phyloP scores from a whole-genome alignment of 1,284 basidiomycete genomes.

The Pseudozyma thailandica region DNA sequence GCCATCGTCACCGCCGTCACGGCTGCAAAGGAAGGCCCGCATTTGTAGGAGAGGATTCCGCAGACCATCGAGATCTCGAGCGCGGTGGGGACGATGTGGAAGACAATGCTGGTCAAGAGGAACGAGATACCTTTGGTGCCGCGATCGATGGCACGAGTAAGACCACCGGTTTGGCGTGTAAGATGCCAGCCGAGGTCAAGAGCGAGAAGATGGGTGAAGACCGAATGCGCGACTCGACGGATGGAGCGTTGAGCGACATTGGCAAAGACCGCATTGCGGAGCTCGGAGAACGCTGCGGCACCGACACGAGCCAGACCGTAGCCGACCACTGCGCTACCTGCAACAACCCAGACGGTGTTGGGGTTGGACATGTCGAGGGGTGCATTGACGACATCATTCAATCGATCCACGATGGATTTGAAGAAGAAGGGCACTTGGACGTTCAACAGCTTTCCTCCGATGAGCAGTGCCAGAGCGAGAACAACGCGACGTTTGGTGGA shows the following conservation, averaged over 20 bases:
- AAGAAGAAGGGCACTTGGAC: constrained; percentile 97
- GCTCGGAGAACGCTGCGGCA: constrained; percentile 87
- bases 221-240: constrained; percentile 89
- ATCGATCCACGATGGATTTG: constrained; percentile 86
- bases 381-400: constrained; percentile 73
- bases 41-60: constrained; percentile 95
- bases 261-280: constrained; percentile 95
- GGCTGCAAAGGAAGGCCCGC: constrained; percentile 94
- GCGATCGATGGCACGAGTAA: constrained; percentile 94
- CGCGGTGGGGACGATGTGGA: constrained; percentile 94
- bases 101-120: constrained; percentile 89
- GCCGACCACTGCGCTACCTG: constrained; percentile 86
- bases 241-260: constrained; percentile 94
- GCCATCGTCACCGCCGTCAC: constrained; percentile 87
- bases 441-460: constrained; percentile 90
- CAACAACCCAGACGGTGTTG: constrained; percentile 89
- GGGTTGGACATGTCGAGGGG: constrained; percentile 77
- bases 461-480: constrained; percentile 81
- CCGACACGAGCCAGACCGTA: constrained; percentile 92
- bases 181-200: constrained; percentile 94
- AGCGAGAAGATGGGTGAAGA: constrained; percentile 90
- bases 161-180: constrained; percentile 90
- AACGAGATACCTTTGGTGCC: constrained; percentile 98
- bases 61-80: constrained; percentile 96
- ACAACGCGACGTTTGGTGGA: constrained; percentile 78